These are phyloP conservation scores for Hypoxylon crocopeplum DNA, from an alignment of 495 filamentous ascomycete genomes.

Conservation along the genomic window DNA sequence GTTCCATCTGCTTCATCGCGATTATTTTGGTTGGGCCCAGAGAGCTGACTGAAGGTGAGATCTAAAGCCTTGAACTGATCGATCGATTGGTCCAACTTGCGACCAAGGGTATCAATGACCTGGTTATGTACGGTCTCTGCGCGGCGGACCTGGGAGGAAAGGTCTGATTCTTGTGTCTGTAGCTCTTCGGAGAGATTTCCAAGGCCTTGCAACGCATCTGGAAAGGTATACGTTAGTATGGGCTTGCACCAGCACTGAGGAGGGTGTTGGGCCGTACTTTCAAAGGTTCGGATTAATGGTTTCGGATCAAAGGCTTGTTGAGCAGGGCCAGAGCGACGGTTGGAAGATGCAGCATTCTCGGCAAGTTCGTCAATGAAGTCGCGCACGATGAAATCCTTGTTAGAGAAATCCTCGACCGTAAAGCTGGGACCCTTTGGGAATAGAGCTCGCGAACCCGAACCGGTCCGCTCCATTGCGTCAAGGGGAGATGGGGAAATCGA, in stretches of 20 bases:
- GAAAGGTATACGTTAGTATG: constrained; percentile 31
- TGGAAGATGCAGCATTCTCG: constrained; percentile 75
- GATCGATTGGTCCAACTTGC: constrained; percentile 89
- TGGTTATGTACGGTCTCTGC: constrained; percentile 92
- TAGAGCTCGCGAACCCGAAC: constrained; percentile 63
- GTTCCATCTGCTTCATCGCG: constrained; percentile 72
- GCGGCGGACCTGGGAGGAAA: constrained; percentile 84
- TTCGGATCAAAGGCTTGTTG: constrained; percentile 93
- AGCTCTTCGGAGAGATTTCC: constrained; percentile 83
- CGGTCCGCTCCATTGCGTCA: constrained; percentile 52
- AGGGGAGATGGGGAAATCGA: background rate
- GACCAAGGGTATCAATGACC: constrained; percentile 81
- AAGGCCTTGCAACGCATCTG: constrained; percentile 74
- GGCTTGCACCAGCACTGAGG: background rate
- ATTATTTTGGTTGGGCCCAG: constrained; percentile 50
- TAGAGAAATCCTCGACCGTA: constrained; percentile 87
- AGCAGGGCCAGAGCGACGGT: constrained; percentile 73
- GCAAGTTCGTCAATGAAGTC: constrained; percentile 96
- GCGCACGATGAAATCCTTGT: constrained; percentile 93
- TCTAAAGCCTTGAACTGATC: constrained; percentile 90
- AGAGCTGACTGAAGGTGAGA: constrained; percentile 68
- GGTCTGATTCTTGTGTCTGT: constrained; percentile 84
- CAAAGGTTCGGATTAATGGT: constrained; percentile 93
- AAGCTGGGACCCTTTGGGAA: constrained; percentile 83
- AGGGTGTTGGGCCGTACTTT: constrained; percentile 59